Evolutionary conservation across 352 stramenopile species (phyloP), one percentile per base, ranked within the genome.

Genomic region (Pythium apleroticum): DNA sequence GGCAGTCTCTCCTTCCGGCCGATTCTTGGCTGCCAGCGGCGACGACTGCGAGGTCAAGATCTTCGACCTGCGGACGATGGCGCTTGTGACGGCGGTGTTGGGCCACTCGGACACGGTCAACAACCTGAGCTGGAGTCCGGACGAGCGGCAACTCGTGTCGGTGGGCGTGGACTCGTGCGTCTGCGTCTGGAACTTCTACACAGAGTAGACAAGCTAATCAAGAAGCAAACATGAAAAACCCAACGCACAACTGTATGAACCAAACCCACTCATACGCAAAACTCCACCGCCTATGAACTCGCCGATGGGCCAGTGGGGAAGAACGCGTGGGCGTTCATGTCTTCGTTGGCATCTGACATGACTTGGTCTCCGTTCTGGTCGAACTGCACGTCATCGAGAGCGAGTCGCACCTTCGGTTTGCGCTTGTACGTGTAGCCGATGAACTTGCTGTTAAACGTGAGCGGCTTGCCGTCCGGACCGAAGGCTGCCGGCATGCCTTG

Each of bases 121-220:
- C 31, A 76, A 73, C 31, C 14, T 98, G 4, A 68, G 79, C 25
- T 98, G 93, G 93, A 97, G 84, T 56, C 84, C 84, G 0, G 91
- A 98, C 57, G 90, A 98, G 71, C 78, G 86, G n/a, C 91, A 98
- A 73, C 69, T 98, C 37, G 89, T 98, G 9, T 91, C 87, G 6
- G 90, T 96, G 20, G 90, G 86, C n/a, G 68, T 75, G 9, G 93
- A 98, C 67, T 88, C 86, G 57, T 97, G 91, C 60, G 77, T 97
- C 55, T 94, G 86, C 58, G 71, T 97, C 37, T 98, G 90, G 90
- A 98, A 98, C 63, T 95, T 98, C 59, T 98, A 83, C 64, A 53
- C 68, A 2, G 49, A 62, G 35, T 65, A 56, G 24, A 20, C 5
- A 53, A 20, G 12, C 17, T 31, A 53, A 50, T 12, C 2, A 14